Percentiles rank a stretch among this genome's conserved stretches.
Evolutionary conservation across 805 yeast species (phyloP).

Genomic region (Starmerella etchellsii): DNA sequence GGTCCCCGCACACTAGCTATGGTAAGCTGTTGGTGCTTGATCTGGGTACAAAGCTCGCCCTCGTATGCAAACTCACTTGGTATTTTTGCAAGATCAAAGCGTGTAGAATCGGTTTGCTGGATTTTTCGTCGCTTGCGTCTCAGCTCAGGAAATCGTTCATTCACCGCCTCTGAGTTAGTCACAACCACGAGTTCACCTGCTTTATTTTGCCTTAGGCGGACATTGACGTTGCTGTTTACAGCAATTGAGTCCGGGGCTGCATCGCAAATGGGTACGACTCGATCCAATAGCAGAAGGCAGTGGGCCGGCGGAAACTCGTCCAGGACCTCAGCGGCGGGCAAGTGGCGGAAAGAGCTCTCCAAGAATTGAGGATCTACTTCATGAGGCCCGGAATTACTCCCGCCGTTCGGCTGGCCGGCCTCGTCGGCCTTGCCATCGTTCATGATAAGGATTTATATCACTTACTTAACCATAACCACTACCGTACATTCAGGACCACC

Average conservation of each 20-base stretch:
- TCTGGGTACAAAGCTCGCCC: background rate
- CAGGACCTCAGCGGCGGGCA: background rate
- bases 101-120: background rate
- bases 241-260: constrained; percentile 1
- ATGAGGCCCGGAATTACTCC: no score
- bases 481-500: background rate
- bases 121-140: background rate
- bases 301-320: background rate
- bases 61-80: background rate
- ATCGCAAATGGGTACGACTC: background rate
- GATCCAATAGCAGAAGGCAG: background rate
- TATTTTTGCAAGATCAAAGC: background rate
- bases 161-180: background rate
- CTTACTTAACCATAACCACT: background rate
- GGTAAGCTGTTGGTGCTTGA: background rate
- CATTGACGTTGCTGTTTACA: background rate
- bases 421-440: no score
- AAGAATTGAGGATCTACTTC: background rate
- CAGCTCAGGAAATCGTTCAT: background rate
- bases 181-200: background rate
- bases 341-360: background rate
- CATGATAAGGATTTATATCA: no score
- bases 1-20: constrained; percentile 1
- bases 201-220: background rate
- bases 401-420: no score